These are phyloP conservation scores for Cercospora canescens DNA, from an alignment of 2,329 filamentous ascomycete genomes.

Conservation along the genomic window DNA sequence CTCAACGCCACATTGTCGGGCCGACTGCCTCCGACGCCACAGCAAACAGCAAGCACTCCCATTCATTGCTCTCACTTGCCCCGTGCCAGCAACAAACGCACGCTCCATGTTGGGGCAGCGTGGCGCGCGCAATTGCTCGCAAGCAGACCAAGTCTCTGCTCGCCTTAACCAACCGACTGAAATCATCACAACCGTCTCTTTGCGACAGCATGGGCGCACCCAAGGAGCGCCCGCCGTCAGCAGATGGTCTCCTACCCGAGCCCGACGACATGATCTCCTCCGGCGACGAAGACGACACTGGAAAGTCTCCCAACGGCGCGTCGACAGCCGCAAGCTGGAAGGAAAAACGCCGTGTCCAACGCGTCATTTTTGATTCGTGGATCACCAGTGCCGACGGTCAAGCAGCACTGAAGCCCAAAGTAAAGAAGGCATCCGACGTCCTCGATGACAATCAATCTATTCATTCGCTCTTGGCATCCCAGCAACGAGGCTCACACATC, in stretches of 20 bases:
- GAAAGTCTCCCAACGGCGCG: slow-evolving; percentile 5
- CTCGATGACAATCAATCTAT: slow-evolving; percentile 55
- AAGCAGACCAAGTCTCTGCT: not conserved
- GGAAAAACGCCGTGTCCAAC: slow-evolving; percentile 44
- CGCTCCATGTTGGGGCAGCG: not conserved
- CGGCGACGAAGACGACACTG: slow-evolving; percentile 26
- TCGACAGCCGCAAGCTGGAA: slow-evolving; percentile 27
- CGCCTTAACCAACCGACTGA: slow-evolving; percentile 5
- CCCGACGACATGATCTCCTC: slow-evolving; percentile 17
- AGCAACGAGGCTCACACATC: slow-evolving; percentile 54
- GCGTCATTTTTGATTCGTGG: slow-evolving; percentile 44
- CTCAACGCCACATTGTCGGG: not conserved
- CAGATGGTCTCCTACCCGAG: not conserved
- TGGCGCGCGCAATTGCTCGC: not conserved
- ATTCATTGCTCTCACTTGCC: no score
- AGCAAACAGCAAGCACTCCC: not conserved
- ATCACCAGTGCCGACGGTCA: slow-evolving; percentile 45
- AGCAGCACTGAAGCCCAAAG: slow-evolving; percentile 43
- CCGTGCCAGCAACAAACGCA: not conserved
- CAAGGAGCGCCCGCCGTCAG: not conserved
- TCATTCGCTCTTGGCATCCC: slow-evolving; percentile 53
- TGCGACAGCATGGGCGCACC: slow-evolving; percentile 17
- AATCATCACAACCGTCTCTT: not conserved
- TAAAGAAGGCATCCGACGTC: slow-evolving; percentile 29
- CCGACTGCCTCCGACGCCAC: not conserved